phyloP scores from a whole-genome alignment of 352 stramenopile genomes.

The Elongisporangium senticosum region DNA sequence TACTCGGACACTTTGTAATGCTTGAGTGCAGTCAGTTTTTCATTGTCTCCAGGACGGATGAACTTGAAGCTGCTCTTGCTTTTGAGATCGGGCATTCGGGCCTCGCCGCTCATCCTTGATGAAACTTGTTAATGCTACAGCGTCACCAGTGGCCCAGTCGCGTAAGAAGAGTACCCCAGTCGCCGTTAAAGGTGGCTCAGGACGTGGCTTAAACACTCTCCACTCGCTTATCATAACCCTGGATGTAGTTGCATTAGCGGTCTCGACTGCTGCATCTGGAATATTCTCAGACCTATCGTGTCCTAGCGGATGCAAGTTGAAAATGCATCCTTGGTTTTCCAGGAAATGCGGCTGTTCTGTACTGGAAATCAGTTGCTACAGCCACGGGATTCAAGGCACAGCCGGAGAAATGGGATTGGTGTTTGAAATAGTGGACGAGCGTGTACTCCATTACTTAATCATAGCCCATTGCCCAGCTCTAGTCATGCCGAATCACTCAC shows the following conservation, averaged over 20 bases:
- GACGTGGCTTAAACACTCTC: not conserved
- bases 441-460: slow-evolving; percentile 21
- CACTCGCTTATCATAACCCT: not conserved
- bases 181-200: not conserved
- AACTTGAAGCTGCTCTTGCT: slow-evolving; percentile 24
- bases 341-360: slow-evolving; percentile 24
- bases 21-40: slow-evolving; percentile 26
- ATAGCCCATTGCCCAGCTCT: slow-evolving; percentile 22
- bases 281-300: slow-evolving; percentile 10
- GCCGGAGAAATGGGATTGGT: slow-evolving; percentile 6
- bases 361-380: slow-evolving; percentile 24
- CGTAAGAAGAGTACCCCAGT: not conserved
- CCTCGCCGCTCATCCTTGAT: not conserved
- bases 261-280: slow-evolving; percentile 12
- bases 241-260: slow-evolving; percentile 9
- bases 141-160: not conserved
- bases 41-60: slow-evolving; percentile 16
- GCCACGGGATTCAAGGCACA: slow-evolving; percentile 10
- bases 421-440: slow-evolving; percentile 9
- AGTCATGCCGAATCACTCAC: slow-evolving; percentile 7
- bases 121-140: not conserved
- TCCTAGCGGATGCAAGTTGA: slow-evolving; percentile 17
- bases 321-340: slow-evolving; percentile 24
- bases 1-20: slow-evolving; percentile 16
- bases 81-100: not conserved